These are phyloP conservation scores for Kwoniella bestiolae DNA, from an alignment of 768 basidiomycete genomes.

Conservation along the genomic window DNA sequence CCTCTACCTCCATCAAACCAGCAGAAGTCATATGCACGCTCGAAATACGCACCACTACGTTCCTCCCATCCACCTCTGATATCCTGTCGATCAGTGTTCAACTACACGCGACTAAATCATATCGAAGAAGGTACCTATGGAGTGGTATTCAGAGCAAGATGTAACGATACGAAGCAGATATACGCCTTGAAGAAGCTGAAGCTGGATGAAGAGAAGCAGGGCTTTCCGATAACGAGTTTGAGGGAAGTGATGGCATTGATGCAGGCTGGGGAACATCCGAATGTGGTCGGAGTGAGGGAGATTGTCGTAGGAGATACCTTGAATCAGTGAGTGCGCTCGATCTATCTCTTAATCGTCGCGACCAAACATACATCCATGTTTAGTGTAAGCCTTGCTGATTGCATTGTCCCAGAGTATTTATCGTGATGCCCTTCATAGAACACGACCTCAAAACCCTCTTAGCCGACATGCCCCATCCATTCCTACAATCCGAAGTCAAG, in stretches of 20 bases:
- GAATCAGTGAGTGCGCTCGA: constrained; percentile 97
- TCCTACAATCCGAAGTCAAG: constrained; percentile 97
- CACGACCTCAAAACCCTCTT: constrained; percentile 97
- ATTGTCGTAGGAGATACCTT: constrained; percentile 98
- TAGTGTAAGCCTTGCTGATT: no score
- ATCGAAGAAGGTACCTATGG: constrained; percentile 99
- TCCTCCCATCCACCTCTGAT: constrained; percentile 75
- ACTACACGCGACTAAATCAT: constrained; percentile 91
- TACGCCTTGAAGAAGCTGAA: constrained; percentile 98
- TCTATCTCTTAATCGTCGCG: no score
- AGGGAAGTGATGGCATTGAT: constrained; percentile 96
- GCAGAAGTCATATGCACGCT: constrained; percentile 24
- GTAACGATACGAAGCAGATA: constrained; percentile 91
- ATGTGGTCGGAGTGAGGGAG: constrained; percentile 95
- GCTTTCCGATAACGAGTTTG: constrained; percentile 95
- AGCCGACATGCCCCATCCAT: constrained; percentile 92
- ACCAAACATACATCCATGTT: no score
- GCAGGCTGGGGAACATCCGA: constrained; percentile 82
- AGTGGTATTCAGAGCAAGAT: constrained; percentile 92
- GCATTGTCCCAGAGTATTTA: constrained; percentile 75
- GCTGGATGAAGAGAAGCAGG: constrained; percentile 97
- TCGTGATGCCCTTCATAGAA: constrained; percentile 99
- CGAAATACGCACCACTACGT: constrained; percentile 64
- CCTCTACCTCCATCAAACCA: neutral
- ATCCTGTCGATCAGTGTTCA: constrained; percentile 90